A percentile compares a stretch with the other conserved stretches of the same genome.
These are phyloP conservation scores for Xylariaceae sp. DNA, from an alignment of 2,329 filamentous ascomycete genomes.

Conservation along the genomic window DNA sequence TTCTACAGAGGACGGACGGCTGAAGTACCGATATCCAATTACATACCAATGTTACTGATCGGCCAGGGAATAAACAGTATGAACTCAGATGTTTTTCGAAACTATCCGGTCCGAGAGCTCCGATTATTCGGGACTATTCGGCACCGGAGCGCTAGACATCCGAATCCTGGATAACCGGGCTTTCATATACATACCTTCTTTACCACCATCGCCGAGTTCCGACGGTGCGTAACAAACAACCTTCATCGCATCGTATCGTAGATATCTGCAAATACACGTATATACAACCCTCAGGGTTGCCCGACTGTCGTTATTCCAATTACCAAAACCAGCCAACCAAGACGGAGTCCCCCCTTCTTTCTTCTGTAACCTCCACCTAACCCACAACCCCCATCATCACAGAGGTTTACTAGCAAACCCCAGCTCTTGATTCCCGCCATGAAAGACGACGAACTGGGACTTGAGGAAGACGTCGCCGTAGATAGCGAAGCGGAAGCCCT, in stretches of 20 bases:
- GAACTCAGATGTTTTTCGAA: too few relatives aligned
- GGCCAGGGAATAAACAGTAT: too few relatives aligned
- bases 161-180: too few relatives aligned
- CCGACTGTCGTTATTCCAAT: not conserved
- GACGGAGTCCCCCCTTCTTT: too few relatives aligned
- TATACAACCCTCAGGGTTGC: not conserved
- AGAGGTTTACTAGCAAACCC: constrained; percentile 49
- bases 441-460: constrained; percentile 68
- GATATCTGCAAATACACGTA: not conserved
- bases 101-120: not conserved
- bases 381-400: constrained; percentile 7
- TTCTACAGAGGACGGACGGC: not conserved
- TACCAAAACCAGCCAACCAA: not conserved
- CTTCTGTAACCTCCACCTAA: not conserved
- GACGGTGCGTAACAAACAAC: not conserved
- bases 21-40: not conserved
- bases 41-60: not conserved
- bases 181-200: too few relatives aligned
- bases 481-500: constrained; percentile 62
- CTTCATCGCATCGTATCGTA: not conserved
- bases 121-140: not conserved
- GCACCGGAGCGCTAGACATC: too few relatives aligned
- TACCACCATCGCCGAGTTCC: too few relatives aligned
- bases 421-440: constrained; percentile 48
- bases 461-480: constrained; percentile 73